Evolutionary conservation across 176 grass and related monocot species (phyloP).

Genomic region (Oryza brachyantha): DNA sequence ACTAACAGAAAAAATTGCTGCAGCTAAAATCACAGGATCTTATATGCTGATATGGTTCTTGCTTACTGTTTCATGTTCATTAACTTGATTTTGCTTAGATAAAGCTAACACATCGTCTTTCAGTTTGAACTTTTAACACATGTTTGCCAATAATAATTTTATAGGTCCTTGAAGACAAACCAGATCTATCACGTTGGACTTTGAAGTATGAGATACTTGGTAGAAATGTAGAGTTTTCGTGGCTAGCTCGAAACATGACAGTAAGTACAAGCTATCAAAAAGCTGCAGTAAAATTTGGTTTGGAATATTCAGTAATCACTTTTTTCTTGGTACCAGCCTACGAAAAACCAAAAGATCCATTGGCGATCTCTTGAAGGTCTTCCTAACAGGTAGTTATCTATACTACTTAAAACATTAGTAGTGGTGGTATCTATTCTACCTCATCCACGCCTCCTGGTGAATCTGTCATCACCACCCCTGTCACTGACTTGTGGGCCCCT

Average conservation of each 20-base stretch:
- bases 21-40: background rate
- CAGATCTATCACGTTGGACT: slow-evolving; percentile 80
- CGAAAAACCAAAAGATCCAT: slow-evolving; percentile 95
- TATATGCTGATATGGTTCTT: background rate
- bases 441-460: too few relatives aligned
- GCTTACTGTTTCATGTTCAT: background rate
- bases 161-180: slow-evolving; percentile 89
- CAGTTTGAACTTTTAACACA: background rate
- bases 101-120: background rate
- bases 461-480: too few relatives aligned
- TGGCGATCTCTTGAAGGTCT: slow-evolving; percentile 98
- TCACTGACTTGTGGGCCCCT: too few relatives aligned
- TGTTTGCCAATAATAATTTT: slow-evolving; percentile 13
- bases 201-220: slow-evolving; percentile 82
- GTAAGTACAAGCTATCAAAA: slow-evolving; percentile 32
- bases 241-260: slow-evolving; percentile 90
- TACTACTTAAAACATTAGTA: too few relatives aligned
- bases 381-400: slow-evolving; percentile 77
- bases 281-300: background rate
- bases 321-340: slow-evolving; percentile 62
- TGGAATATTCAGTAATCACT: slow-evolving; percentile 1
- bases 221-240: slow-evolving; percentile 83
- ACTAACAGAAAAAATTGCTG: background rate
- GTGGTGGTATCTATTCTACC: too few relatives aligned
- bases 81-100: slow-evolving; percentile 11